Evolutionary conservation across 345 rosid species (phyloP).

Genomic region (Eucalyptus curtisii): DNA sequence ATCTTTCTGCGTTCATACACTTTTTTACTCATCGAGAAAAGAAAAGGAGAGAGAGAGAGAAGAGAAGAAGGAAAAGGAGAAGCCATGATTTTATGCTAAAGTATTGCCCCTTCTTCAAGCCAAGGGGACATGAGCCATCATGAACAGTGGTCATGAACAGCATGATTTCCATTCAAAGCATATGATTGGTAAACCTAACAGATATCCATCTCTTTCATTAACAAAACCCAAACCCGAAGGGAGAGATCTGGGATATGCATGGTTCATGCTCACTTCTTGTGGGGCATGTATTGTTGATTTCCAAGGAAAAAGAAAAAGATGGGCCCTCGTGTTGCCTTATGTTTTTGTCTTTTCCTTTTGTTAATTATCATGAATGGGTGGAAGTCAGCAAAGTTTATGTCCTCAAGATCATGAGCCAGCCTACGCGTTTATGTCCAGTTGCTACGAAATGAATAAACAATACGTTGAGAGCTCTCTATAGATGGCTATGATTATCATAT

Average conservation of each 20-base stretch:
- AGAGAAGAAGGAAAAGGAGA: not conserved
- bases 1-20: not conserved
- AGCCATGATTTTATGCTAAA: not conserved
- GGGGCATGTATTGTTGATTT: not conserved
- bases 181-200: not conserved
- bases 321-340: not conserved
- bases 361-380: not conserved
- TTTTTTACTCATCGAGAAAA: not conserved
- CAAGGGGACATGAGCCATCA: conserved; percentile 2
- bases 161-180: not conserved
- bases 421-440: not conserved
- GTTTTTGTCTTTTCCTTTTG: not conserved
- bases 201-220: not conserved
- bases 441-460: not conserved
- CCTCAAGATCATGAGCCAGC: not conserved
- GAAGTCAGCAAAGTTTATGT: not conserved
- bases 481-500: not conserved
- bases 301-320: not conserved
- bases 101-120: conserved; percentile 10
- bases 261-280: not conserved
- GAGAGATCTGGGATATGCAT: not conserved
- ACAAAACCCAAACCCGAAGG: not conserved
- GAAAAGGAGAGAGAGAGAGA: not conserved
- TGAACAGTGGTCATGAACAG: not conserved
- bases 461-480: not conserved